A percentile compares a stretch with the other conserved stretches of the same genome.
Conservation (phyloP, 2,329 filamentous ascomycete genomes). For the Phaeosphaeria sp. region DNA sequence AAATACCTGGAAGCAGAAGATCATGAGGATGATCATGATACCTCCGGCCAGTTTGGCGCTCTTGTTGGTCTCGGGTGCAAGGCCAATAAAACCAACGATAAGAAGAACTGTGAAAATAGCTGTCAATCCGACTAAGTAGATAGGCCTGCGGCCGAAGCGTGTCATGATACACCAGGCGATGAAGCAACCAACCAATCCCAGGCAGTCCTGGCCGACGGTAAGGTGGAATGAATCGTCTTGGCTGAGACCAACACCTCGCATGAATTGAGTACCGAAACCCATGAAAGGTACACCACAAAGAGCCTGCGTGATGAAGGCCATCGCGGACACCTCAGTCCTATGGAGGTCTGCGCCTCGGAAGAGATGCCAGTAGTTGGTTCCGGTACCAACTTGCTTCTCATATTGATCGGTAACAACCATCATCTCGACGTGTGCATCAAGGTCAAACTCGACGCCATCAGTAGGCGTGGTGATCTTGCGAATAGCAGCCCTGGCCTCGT, state of each 20-base stretch:
- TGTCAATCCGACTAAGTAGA: slow-evolving; percentile 71
- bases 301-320: slow-evolving; percentile 54
- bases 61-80: slow-evolving; percentile 51
- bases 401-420: slow-evolving; percentile 85
- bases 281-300: slow-evolving; percentile 35
- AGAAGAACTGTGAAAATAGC: slow-evolving; percentile 29
- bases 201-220: slow-evolving; percentile 29
- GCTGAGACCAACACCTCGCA: slow-evolving; percentile 27
- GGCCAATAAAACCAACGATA: slow-evolving; percentile 74
- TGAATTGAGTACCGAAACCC: slow-evolving; percentile 33
- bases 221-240: slow-evolving; percentile 33
- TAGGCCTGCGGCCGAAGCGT: slow-evolving; percentile 73
- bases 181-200: slow-evolving; percentile 64
- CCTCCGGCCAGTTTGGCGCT: slow-evolving; percentile 51
- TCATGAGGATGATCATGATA: slow-evolving; percentile 31
- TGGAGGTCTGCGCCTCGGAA: slow-evolving; percentile 79
- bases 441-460: slow-evolving; percentile 46
- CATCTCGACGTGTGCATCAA: slow-evolving; percentile 72
- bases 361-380: slow-evolving; percentile 78
- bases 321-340: slow-evolving; percentile 73
- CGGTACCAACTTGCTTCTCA: slow-evolving; percentile 70
- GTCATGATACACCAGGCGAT: slow-evolving; percentile 81
- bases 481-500: slow-evolving; percentile 70
- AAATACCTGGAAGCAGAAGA: slow-evolving; percentile 33
- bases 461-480: slow-evolving; percentile 65